phyloP scores from a whole-genome alignment of 352 stramenopile species.

The Sclerospora graminicola region DNA sequence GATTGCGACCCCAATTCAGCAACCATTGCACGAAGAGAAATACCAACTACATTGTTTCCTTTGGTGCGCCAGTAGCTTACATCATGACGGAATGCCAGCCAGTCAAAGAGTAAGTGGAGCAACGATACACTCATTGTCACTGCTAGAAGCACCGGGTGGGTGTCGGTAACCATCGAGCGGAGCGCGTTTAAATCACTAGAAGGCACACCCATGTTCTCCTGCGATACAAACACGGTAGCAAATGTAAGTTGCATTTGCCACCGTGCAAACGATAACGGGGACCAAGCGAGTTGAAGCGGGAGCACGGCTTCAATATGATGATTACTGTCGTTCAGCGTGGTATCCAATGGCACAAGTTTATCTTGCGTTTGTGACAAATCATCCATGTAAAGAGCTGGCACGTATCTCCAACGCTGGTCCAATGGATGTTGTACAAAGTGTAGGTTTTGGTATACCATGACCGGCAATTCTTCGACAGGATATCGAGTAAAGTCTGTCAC shows the following conservation, averaged over 20 bases:
- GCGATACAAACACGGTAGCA: constrained; percentile 43
- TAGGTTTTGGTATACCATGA: constrained; percentile 61
- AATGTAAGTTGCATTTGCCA: constrained; percentile 77
- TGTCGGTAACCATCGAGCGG: constrained; percentile 89
- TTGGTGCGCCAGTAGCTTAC: constrained; percentile 93
- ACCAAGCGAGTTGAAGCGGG: constrained; percentile 59
- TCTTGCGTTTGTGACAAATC: constrained; percentile 60
- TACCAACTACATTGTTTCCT: constrained; percentile 89
- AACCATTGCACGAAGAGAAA: constrained; percentile 89
- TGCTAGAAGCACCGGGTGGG: constrained; percentile 90
- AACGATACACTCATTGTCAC: constrained; percentile 93
- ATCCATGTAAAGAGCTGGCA: constrained; percentile 70
- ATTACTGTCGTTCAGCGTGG: constrained; percentile 24
- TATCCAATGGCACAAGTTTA: constrained; percentile 61
- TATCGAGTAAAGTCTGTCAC: constrained; percentile 69
- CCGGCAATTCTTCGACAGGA: constrained; percentile 52
- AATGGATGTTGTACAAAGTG: constrained; percentile 43
- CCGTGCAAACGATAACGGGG: constrained; percentile 63
- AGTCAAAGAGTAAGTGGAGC: constrained; percentile 96
- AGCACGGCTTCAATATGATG: constrained; percentile 11
- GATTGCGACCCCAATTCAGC: constrained; percentile 90
- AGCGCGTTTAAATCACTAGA: constrained; percentile 79
- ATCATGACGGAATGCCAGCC: constrained; percentile 97
- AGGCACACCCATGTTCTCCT: constrained; percentile 53
- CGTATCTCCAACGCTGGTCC: constrained; percentile 44